Conservation (phyloP, 768 basidiomycete genomes). For the Leccinum variicolor region DNA sequence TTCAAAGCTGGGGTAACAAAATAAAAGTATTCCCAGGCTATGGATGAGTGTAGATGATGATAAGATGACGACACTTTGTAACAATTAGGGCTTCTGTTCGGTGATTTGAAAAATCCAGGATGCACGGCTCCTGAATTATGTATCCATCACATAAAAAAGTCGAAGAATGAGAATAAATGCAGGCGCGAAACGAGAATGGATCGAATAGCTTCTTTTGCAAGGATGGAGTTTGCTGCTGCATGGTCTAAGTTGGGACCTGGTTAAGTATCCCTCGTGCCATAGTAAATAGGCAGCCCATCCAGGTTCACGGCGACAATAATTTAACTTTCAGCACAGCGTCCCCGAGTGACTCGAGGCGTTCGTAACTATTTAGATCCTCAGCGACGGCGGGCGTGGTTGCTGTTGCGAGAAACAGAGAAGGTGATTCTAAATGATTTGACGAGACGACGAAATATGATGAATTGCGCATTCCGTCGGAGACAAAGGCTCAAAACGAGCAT, state of each 20-base stretch:
- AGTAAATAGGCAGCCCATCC: constrained; percentile 55
- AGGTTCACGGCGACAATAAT: constrained; percentile 54
- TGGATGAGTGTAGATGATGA: not conserved
- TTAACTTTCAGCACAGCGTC: constrained; percentile 67
- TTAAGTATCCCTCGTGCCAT: constrained; percentile 80
- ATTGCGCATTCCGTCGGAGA: constrained; percentile 49
- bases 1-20: not conserved
- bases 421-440: constrained; percentile 44
- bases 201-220: constrained; percentile 64
- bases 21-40: not conserved
- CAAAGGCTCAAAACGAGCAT: constrained; percentile 46
- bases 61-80: not conserved
- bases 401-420: constrained; percentile 43
- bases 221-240: constrained; percentile 61
- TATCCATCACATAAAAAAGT: not conserved
- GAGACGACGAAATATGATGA: constrained; percentile 58
- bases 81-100: not conserved
- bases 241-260: constrained; percentile 62
- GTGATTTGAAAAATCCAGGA: no score
- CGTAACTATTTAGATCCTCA: constrained; percentile 17
- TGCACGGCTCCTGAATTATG: not conserved
- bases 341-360: constrained; percentile 55
- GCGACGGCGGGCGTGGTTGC: constrained; percentile 64
- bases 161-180: no score
- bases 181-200: constrained; percentile 48